Conservation (phyloP, 176 grass and related monocot genomes). For the Coix lacrymajobi region DNA sequence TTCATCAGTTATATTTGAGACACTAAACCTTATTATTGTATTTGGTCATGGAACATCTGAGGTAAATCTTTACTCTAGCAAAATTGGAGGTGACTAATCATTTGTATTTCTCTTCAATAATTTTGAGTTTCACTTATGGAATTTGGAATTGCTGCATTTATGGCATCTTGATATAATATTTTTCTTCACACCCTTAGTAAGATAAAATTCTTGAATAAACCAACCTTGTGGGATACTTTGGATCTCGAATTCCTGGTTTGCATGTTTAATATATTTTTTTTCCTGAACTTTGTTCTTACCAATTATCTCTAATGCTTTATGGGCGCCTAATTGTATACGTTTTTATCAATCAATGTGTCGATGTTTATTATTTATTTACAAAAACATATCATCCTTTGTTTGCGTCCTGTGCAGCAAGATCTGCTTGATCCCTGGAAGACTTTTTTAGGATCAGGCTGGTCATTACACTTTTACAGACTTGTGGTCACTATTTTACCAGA, state of each 20-base stretch:
- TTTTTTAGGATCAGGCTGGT: constrained; percentile 95
- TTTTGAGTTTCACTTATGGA: background rate
- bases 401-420: constrained; percentile 68
- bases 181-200: background rate
- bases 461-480: constrained; percentile 87
- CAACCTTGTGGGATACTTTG: background rate
- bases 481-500: constrained; percentile 85
- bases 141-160: background rate
- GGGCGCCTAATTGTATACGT: background rate
- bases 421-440: constrained; percentile 87
- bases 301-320: background rate
- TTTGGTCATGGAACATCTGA: constrained; percentile 84
- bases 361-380: background rate
- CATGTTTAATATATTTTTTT: background rate
- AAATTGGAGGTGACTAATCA: background rate
- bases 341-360: background rate
- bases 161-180: background rate
- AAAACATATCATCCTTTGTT: background rate
- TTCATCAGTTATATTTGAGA: constrained; percentile 85
- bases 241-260: constrained; percentile 8
- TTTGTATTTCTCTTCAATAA: background rate
- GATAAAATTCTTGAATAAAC: constrained; percentile 14
- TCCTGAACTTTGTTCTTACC: background rate
- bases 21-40: constrained; percentile 73
- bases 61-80: constrained; percentile 40